Conservation (phyloP, 2,329 filamentous ascomycete genomes). For the Aspergillus tamarii region DNA sequence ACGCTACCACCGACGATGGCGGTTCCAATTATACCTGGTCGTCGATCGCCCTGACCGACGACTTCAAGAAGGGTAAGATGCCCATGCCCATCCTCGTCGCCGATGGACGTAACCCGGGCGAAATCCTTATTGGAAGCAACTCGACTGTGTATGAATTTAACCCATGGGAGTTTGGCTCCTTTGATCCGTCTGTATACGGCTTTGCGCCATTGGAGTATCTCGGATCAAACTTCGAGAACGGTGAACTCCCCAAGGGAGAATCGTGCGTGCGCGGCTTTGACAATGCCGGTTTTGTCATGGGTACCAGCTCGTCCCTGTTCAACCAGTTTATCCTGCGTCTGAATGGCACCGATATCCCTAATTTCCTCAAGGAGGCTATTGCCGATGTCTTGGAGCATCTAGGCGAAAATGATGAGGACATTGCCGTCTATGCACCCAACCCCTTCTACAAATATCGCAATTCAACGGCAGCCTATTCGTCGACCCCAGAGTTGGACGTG, state of each 20-base stretch:
- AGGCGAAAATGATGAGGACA: constrained; percentile 66
- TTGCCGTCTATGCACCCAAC: constrained; percentile 74
- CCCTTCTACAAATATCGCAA: constrained; percentile 62
- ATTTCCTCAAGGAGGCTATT: constrained; percentile 57
- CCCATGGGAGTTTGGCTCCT: constrained; percentile 78
- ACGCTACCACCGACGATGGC: constrained; percentile 64
- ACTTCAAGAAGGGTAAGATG: constrained; percentile 65
- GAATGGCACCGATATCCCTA: constrained; percentile 56
- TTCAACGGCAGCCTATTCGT: constrained; percentile 60
- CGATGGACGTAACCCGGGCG: constrained; percentile 66
- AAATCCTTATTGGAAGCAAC: constrained; percentile 67
- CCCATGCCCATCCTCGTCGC: constrained; percentile 76
- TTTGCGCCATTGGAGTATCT: constrained; percentile 73
- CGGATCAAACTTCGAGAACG: constrained; percentile 71
- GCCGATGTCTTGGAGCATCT: constrained; percentile 57
- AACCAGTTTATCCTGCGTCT: constrained; percentile 74
- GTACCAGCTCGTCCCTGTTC: constrained; percentile 83
- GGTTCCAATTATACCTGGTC: constrained; percentile 81
- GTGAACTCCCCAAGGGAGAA: constrained; percentile 58
- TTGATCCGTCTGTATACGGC: constrained; percentile 71
- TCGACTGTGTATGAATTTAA: constrained; percentile 78
- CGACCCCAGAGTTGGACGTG: constrained; percentile 62
- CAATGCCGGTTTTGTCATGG: constrained; percentile 81
- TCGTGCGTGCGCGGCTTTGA: constrained; percentile 79
- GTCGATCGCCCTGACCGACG: constrained; percentile 66